These are phyloP conservation scores for Dentipellis sp. DNA, from an alignment of 768 basidiomycete species.

Conservation along the genomic window DNA sequence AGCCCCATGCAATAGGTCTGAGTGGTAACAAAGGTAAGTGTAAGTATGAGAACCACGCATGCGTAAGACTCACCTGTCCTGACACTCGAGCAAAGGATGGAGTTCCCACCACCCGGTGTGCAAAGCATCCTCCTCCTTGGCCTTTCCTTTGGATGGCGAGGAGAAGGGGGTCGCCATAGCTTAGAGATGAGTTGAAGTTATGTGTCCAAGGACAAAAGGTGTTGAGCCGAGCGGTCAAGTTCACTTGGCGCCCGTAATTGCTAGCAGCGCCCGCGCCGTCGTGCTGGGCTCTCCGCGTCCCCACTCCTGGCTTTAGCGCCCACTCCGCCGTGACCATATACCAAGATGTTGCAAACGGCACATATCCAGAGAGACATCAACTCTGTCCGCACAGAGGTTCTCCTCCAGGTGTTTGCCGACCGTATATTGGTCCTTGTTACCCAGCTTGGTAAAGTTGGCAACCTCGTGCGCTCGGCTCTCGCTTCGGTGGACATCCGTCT, in stretches of 20 bases:
- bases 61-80: slow-evolving; percentile 35
- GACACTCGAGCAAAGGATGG: slow-evolving; percentile 47
- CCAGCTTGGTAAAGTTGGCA: slow-evolving; percentile 86
- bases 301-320: background rate
- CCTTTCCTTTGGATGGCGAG: slow-evolving; percentile 39
- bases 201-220: background rate
- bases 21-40: background rate
- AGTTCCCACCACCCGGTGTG: slow-evolving; percentile 70
- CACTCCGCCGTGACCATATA: background rate
- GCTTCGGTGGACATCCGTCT: slow-evolving; percentile 5
- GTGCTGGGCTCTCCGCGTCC: background rate
- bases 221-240: too few relatives aligned
- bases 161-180: slow-evolving; percentile 22
- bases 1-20: slow-evolving; percentile 66
- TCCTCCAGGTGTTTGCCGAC: slow-evolving; percentile 76
- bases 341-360: slow-evolving; percentile 31
- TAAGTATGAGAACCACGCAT: background rate
- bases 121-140: slow-evolving; percentile 43
- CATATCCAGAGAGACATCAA: slow-evolving; percentile 44
- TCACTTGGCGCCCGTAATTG: too few relatives aligned
- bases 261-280: too few relatives aligned
- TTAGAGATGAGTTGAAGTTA: background rate
- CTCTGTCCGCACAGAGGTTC: slow-evolving; percentile 58
- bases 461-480: slow-evolving; percentile 43
- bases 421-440: slow-evolving; percentile 80